phyloP scores from a whole-genome alignment of 768 basidiomycete genomes.

The Chiua virens region DNA sequence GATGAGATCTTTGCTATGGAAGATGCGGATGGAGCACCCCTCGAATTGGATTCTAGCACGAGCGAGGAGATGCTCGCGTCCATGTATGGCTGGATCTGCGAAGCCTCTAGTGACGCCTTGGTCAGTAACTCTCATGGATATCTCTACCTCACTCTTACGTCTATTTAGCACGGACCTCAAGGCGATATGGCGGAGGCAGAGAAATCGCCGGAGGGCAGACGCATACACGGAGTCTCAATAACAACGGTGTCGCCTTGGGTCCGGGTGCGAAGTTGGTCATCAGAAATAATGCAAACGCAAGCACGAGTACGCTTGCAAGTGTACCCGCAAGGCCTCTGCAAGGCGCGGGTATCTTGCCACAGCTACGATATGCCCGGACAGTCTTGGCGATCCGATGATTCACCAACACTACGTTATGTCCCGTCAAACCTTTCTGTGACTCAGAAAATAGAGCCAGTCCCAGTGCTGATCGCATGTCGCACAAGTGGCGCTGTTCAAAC shows the following conservation, averaged over 20 bases:
- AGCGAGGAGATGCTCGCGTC: neutral
- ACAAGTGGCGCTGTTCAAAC: conserved; percentile 9
- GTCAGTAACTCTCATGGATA: conserved; percentile 36
- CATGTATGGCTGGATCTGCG: neutral
- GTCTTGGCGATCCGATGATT: conserved; percentile 5
- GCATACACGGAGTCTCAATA: too few species aligned
- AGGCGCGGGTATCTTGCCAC: neutral
- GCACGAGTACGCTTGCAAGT: too few species aligned
- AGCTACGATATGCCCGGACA: neutral
- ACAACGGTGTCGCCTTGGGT: too few species aligned
- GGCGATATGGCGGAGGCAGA: conserved; percentile 82
- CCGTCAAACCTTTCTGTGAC: conserved; percentile 9
- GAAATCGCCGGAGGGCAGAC: conserved; percentile 23
- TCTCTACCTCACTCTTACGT: conserved; percentile 8
- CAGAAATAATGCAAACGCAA: too few species aligned
- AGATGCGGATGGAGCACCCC: conserved; percentile 48
- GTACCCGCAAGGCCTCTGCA: neutral
- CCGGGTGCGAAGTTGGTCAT: neutral
- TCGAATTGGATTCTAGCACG: conserved; percentile 17
- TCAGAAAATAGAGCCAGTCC: neutral
- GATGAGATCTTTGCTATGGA: conserved; percentile 89
- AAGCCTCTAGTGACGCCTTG: conserved; percentile 44
- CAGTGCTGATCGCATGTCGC: neutral
- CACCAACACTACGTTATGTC: conserved; percentile 7
- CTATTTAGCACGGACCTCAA: conserved; percentile 74